Conservation (phyloP, 2,329 filamentous ascomycete species). For the Calonectria pseudoreteaudii region DNA sequence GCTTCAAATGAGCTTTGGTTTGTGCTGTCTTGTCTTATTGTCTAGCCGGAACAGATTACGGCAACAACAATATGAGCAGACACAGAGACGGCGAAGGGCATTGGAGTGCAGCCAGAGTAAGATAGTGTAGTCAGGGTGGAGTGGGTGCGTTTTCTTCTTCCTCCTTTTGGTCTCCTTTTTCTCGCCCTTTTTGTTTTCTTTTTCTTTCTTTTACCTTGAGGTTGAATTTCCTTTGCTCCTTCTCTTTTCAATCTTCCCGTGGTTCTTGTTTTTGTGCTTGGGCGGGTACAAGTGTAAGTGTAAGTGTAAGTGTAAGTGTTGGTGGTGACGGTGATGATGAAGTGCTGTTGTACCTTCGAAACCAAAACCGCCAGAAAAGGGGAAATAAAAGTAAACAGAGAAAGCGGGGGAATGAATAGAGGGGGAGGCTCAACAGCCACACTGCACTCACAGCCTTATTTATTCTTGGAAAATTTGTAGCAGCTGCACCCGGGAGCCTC, state of each 20-base stretch:
- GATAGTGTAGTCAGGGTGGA: background rate
- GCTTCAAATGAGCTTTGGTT: background rate
- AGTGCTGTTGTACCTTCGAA: constrained; percentile 22
- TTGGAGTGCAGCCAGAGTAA: constrained; percentile 19
- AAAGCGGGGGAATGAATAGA: background rate
- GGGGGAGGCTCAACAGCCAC: constrained; percentile 7
- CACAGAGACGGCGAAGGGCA: constrained; percentile 25
- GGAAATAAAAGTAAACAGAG: background rate
- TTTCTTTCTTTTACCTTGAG: background rate
- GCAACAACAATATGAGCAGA: constrained; percentile 28
- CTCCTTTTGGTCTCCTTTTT: background rate
- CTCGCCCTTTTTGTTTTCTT: background rate
- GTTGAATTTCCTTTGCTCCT: background rate
- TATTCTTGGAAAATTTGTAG: background rate
- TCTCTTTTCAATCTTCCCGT: background rate
- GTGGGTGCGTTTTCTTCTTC: background rate
- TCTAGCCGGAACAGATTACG: constrained; percentile 37
- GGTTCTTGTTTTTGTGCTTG: background rate
- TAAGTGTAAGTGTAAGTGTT: background rate
- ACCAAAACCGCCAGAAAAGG: background rate
- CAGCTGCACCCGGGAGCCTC: background rate
- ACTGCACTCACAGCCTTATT: constrained; percentile 14
- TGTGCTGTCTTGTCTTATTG: constrained; percentile 5
- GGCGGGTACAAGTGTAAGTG: background rate
- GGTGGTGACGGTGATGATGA: constrained; percentile 6